Conservation (phyloP, 2,329 filamentous ascomycete genomes). For the Ophiostoma piceae region DNA sequence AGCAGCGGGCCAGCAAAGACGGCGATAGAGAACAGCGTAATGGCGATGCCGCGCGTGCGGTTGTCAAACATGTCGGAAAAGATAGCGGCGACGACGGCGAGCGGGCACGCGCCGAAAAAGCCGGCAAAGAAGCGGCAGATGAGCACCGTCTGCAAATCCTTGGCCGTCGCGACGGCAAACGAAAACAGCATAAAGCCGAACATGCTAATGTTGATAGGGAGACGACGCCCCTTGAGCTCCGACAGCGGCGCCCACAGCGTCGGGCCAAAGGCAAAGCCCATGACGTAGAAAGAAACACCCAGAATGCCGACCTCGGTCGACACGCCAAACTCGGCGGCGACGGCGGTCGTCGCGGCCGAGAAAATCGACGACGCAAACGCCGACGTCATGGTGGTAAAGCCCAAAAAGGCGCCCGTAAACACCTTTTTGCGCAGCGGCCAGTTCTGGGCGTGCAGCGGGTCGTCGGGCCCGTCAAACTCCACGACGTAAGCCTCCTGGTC, state of each 20-base stretch:
- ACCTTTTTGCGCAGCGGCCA: conserved; percentile 78
- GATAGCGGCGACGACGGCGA: conserved; percentile 65
- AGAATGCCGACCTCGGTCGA: conserved; percentile 57
- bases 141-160: conserved; percentile 64
- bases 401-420: conserved; percentile 61
- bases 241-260: conserved; percentile 68
- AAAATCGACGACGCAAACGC: conserved; percentile 73
- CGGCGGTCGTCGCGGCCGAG: conserved; percentile 56
- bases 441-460: conserved; percentile 82
- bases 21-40: conserved; percentile 54
- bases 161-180: conserved; percentile 58
- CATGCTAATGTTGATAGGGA: conserved; percentile 57
- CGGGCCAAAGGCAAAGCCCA: conserved; percentile 67
- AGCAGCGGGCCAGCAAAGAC: conserved; percentile 64
- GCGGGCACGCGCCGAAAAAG: conserved; percentile 63
- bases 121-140: conserved; percentile 70
- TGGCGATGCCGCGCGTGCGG: conserved; percentile 53
- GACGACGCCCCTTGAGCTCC: conserved; percentile 62
- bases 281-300: conserved; percentile 64
- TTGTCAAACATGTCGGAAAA: conserved; percentile 70
- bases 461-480: conserved; percentile 77
- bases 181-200: conserved; percentile 67
- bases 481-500: conserved; percentile 69
- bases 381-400: conserved; percentile 65
- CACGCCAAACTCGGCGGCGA: conserved; percentile 57